phyloP scores from a whole-genome alignment of 345 rosid genomes.

The Citrus reticulata region DNA sequence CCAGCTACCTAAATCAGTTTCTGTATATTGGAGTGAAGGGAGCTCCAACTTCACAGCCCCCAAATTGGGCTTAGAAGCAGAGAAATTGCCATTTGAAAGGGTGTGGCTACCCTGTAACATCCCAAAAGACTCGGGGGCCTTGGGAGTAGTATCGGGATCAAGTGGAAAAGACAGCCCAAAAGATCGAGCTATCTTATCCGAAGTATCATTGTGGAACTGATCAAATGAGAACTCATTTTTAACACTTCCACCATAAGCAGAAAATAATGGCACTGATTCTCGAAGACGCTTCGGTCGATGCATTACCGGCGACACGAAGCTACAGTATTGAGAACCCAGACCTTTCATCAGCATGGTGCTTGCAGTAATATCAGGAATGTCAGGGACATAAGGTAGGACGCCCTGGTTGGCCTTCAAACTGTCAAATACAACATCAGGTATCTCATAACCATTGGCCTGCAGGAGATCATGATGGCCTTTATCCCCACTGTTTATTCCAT shows the following conservation, averaged over 20 bases:
- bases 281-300: conserved; percentile 60
- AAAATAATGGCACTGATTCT: conserved; percentile 44
- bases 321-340: conserved; percentile 47
- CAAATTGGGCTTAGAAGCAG: conserved; percentile 73
- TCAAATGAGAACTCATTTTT: conserved; percentile 51
- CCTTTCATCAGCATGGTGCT: conserved; percentile 63
- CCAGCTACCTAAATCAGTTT: conserved; percentile 75
- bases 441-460: conserved; percentile 49
- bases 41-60: conserved; percentile 99
- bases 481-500: conserved; percentile 31
- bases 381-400: conserved; percentile 55
- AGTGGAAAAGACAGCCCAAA: conserved; percentile 45
- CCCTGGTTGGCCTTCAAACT: conserved; percentile 50
- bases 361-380: conserved; percentile 52
- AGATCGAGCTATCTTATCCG: conserved; percentile 41
- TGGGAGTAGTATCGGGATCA: conserved; percentile 49
- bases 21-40: conserved; percentile 99
- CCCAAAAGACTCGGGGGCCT: conserved; percentile 44
- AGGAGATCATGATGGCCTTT: conserved; percentile 54
- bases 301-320: conserved; percentile 47
- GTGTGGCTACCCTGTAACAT: conserved; percentile 69
- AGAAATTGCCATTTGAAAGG: conserved; percentile 77
- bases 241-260: conserved; percentile 38
- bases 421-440: conserved; percentile 67
- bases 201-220: conserved; percentile 39